Base-by-base conservation (phyloP, 148 eudicot genomes). In the Linanthus parryae region DNA sequence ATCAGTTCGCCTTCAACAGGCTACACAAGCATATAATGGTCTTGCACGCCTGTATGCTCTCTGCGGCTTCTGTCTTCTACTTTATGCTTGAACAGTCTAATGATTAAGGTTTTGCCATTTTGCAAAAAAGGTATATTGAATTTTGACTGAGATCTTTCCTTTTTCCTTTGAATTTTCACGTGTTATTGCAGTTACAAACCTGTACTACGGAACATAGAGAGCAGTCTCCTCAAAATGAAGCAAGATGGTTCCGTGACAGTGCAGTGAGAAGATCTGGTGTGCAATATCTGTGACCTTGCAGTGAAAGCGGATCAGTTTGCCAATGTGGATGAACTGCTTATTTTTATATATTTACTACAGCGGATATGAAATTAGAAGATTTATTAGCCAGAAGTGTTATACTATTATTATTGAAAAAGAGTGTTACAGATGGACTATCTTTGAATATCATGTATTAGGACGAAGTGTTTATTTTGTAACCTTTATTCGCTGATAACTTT, bases 191-290 rank as follows among this genome's bases (percentile, higher is more conserved):
- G 99, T 29, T 94, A 94, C 68, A 82, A 76, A 62, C 99, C 99
- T 3, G 77, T 94, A 23, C 54, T 94, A 58, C 80, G 95, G 64
- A 88, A 84, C 52, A 94, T 94, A 20, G 96, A 84, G 82, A 88
- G 60, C 69, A 69, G 74, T 72, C 88, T 94, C 29, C 59, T 88
- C 57, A 88, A 87, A 73, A 69, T 94, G 82, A 94, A 82, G 85
- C 85, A 84, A 67, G 96, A 84, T 46, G 68, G 79, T 19, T 51
- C 78, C 0, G 41, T 88, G 44, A 52, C 74, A 51, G 80, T 74
- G 53, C 80, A 67, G 62, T 79, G 66, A 84, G 39, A 36, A 31
- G n/a, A n/a, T n/a, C n/a, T n/a, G n/a, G n/a, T n/a, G n/a, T n/a
- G n/a, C n/a, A n/a, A n/a, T n/a, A n/a, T n/a, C n/a, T n/a, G n/a